phyloP scores from a whole-genome alignment of 2,329 filamentous ascomycete species.

The Harringtonia lauricola region DNA sequence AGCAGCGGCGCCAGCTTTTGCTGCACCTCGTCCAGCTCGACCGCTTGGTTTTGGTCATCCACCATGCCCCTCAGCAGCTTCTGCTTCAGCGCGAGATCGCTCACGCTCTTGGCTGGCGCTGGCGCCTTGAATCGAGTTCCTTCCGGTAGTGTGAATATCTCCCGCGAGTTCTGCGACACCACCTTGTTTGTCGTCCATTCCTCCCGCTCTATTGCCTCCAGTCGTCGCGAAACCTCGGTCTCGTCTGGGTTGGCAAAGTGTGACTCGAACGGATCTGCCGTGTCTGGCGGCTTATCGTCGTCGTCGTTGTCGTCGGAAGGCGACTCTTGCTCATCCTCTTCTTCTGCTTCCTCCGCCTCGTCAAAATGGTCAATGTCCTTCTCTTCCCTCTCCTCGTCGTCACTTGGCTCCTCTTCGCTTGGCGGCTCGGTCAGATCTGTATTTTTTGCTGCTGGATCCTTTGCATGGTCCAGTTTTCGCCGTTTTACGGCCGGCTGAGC shows the following conservation, averaged over 20 bases:
- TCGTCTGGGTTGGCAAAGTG: conserved; percentile 67
- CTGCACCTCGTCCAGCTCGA: conserved; percentile 50
- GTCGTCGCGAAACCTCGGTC: conserved; percentile 40
- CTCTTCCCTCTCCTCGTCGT: conserved; percentile 18
- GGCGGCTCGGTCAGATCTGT: not conserved
- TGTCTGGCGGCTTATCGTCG: conserved; percentile 34
- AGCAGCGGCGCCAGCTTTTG: conserved; percentile 58
- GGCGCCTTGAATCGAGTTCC: too few relatives aligned
- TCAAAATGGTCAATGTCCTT: conserved; percentile 29
- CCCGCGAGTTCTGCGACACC: conserved; percentile 33
- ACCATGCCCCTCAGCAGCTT: conserved; percentile 46
- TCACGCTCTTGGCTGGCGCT: conserved; percentile 26
- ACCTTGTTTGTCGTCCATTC: conserved; percentile 40
- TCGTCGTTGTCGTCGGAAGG: conserved; percentile 31
- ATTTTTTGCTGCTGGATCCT: conserved; percentile 5
- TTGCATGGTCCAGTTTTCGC: conserved; percentile 39
- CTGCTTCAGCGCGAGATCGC: conserved; percentile 55
- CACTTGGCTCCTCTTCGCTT: conserved; percentile 5
- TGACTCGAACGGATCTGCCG: conserved; percentile 62
- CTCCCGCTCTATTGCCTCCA: conserved; percentile 37
- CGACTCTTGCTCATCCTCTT: conserved; percentile 22
- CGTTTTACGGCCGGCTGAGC: conserved; percentile 37
- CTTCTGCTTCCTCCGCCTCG: conserved; percentile 32
- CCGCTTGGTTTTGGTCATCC: conserved; percentile 30
- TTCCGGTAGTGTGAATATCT: conserved; percentile 37